phyloP scores from a whole-genome alignment of 441 rosid genomes.

The Geranium incanum region DNA sequence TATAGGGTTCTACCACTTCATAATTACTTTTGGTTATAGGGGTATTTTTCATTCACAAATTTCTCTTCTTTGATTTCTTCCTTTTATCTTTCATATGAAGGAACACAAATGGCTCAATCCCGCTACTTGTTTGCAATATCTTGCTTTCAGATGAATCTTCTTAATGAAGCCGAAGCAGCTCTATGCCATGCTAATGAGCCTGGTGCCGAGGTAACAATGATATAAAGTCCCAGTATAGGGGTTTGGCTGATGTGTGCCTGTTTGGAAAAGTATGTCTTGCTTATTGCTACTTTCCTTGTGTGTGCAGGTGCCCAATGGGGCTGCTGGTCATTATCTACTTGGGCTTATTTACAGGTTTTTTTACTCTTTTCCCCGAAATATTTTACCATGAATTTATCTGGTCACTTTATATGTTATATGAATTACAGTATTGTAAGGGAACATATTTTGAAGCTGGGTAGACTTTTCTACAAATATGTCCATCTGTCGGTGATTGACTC shows the following conservation, averaged over 20 bases:
- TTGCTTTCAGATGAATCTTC: constrained; percentile 94
- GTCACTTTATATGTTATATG: neutral
- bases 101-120: constrained; percentile 82
- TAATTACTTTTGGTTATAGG: neutral
- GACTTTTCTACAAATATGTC: neutral
- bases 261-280: constrained; percentile 13
- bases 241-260: neutral
- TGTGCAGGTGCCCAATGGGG: constrained; percentile 54
- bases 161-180: constrained; percentile 84
- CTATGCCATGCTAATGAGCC: constrained; percentile 77
- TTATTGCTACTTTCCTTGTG: constrained; percentile 17
- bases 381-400: neutral
- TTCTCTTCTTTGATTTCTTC: constrained; percentile 16
- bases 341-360: constrained; percentile 47
- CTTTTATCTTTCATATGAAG: constrained; percentile 40
- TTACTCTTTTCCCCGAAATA: neutral
- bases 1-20: neutral
- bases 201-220: constrained; percentile 55
- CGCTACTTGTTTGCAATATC: constrained; percentile 96
- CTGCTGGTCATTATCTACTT: constrained; percentile 56
- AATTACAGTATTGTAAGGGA: neutral
- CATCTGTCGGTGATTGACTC: constrained; percentile 1
- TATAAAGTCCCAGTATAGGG: neutral
- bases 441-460: neutral
- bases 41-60: constrained; percentile 22